A percentile compares a stretch with the other conserved stretches of the same genome.
phyloP scores from a whole-genome alignment of 2,329 filamentous ascomycete species.

The Conoideocrella luteorostrata region DNA sequence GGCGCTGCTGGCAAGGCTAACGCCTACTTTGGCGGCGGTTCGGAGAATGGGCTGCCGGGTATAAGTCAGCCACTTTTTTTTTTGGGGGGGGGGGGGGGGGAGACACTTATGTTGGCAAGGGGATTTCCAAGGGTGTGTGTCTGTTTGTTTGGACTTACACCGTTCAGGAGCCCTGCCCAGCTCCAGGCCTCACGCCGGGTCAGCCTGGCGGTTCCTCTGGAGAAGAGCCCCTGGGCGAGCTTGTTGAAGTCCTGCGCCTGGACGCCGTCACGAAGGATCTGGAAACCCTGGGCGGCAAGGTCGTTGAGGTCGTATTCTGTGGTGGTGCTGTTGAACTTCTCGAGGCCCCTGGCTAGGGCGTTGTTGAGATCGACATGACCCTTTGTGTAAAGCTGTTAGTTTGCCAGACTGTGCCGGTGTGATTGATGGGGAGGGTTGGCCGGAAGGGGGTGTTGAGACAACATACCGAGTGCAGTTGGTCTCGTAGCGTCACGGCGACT shows the following conservation, averaged over 20 bases:
- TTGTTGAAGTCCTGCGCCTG: neutral
- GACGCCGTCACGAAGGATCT: neutral
- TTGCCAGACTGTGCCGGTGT: no score
- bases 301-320: neutral
- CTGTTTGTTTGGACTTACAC: neutral
- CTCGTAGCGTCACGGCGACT: neutral
- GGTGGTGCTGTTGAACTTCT: neutral
- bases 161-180: neutral
- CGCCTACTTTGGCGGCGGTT: neutral
- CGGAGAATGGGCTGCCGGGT: neutral
- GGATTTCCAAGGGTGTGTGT: no score
- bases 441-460: neutral
- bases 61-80: neutral
- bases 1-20: neutral
- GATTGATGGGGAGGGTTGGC: no score
- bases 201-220: neutral
- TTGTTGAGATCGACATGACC: constrained; percentile 3
- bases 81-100: no score
- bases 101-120: no score
- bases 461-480: neutral
- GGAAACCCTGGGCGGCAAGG: neutral
- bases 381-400: neutral
- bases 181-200: constrained; percentile 1
- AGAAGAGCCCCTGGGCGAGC: neutral
- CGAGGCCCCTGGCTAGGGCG: neutral